Conservation (phyloP, 108 stramenopile genomes). For the Pseudonitzschia multistriata region DNA sequence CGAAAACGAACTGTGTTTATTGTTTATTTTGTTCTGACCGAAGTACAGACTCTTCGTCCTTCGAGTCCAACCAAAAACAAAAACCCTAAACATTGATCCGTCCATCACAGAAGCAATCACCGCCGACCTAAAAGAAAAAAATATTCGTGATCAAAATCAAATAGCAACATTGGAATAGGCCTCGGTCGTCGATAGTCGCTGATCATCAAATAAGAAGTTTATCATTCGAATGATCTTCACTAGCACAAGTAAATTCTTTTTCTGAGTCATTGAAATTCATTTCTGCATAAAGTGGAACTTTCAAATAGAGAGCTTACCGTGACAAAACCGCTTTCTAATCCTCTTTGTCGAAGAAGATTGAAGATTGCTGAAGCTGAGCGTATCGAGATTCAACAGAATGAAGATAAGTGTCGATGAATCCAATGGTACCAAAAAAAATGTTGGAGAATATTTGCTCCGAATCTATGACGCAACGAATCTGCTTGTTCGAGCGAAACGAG, state of each 20-base stretch:
- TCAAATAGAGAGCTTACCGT: too few species aligned
- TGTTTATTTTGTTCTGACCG: too few species aligned
- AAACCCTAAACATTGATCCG: not conserved
- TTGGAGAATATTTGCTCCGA: constrained; percentile 1
- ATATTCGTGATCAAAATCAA: not conserved
- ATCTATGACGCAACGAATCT: constrained; percentile 6
- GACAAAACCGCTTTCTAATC: too few species aligned
- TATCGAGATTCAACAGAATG: not conserved
- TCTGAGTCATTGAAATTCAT: too few species aligned
- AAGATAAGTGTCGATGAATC: constrained; percentile 6
- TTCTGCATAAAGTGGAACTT: too few species aligned
- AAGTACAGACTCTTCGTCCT: not conserved
- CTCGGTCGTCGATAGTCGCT: not conserved
- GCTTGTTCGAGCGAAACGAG: not conserved
- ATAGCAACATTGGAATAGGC: not conserved
- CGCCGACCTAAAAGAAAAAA: not conserved
- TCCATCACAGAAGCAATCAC: too few species aligned
- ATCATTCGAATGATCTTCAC: not conserved
- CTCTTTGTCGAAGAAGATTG: too few species aligned
- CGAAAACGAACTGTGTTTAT: too few species aligned
- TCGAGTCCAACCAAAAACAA: not conserved
- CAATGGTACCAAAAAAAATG: not conserved
- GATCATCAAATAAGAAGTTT: not conserved
- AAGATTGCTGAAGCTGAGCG: too few species aligned
- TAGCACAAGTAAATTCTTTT: too few species aligned